Conservation (phyloP, 495 filamentous ascomycete genomes). For the Paragyromitra xinjiangensis region DNA sequence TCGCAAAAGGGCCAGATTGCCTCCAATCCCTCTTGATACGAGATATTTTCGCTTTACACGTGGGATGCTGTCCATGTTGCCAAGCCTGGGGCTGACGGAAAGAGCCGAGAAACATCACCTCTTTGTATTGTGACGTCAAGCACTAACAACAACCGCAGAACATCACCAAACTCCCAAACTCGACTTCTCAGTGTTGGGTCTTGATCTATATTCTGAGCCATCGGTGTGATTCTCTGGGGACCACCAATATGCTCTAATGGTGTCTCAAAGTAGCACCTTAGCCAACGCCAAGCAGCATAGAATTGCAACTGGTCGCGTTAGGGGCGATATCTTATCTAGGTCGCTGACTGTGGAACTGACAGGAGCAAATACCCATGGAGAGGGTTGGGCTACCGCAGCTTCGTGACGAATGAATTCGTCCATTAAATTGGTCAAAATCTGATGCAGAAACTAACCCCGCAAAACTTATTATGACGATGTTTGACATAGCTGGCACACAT, state of each 20-base stretch:
- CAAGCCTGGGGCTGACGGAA: slow-evolving; percentile 27
- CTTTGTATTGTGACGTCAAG: slow-evolving; percentile 36
- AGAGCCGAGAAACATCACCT: slow-evolving; percentile 14
- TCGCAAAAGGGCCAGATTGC: not conserved
- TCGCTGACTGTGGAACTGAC: not conserved
- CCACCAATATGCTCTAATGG: not conserved
- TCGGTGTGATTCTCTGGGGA: not conserved
- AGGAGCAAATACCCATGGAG: not conserved
- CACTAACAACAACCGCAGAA: slow-evolving; percentile 10
- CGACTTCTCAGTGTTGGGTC: slow-evolving; percentile 21
- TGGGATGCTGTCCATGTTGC: not conserved
- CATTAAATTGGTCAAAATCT: not conserved
- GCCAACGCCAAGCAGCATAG: not conserved
- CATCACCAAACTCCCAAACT: not conserved
- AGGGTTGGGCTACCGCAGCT: not conserved
- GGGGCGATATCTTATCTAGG: not conserved
- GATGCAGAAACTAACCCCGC: not conserved
- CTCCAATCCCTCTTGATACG: not conserved
- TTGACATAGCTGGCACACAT: not conserved
- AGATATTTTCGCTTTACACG: not conserved
- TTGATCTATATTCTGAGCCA: not conserved
- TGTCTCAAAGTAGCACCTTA: not conserved
- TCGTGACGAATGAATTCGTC: not conserved
- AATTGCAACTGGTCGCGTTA: not conserved
- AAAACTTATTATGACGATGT: slow-evolving; percentile 3